These are phyloP conservation scores for Trichoderma virens DNA, from an alignment of 495 filamentous ascomycete species.

Conservation along the genomic window DNA sequence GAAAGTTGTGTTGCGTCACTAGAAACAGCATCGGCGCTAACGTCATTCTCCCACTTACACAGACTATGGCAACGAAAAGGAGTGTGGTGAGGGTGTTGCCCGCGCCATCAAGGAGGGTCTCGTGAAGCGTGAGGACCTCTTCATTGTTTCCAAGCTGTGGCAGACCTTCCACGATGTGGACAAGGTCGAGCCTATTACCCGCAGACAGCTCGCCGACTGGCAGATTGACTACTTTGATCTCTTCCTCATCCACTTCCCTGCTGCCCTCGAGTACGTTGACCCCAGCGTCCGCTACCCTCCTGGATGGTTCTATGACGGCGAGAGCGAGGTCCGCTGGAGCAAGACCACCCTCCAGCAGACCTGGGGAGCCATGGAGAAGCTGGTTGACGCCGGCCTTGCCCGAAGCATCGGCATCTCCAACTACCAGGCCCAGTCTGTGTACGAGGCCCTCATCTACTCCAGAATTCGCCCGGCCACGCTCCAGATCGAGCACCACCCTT, in stretches of 20 bases:
- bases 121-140: constrained; percentile 80
- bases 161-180: constrained; percentile 77
- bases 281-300: constrained; percentile 72
- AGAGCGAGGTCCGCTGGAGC: constrained; percentile 45
- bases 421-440: constrained; percentile 74
- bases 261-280: constrained; percentile 72
- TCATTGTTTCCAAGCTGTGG: constrained; percentile 91
- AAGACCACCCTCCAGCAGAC: constrained; percentile 76
- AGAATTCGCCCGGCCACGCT: constrained; percentile 70
- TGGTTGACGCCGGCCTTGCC: constrained; percentile 61
- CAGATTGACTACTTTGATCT: constrained; percentile 80
- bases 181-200: constrained; percentile 62
- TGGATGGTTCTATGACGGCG: constrained; percentile 61
- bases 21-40: neutral
- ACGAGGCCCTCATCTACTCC: constrained; percentile 82
- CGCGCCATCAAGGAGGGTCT: constrained; percentile 81
- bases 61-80: constrained; percentile 88
- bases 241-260: constrained; percentile 77
- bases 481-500: constrained; percentile 98
- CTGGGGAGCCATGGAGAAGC: constrained; percentile 78
- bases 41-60: constrained; percentile 1
- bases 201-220: constrained; percentile 71
- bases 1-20: neutral
- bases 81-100: constrained; percentile 75
- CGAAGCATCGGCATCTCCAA: constrained; percentile 83